Evolutionary conservation across 176 grass and related monocot species (phyloP), one percentile per base, ranked within the genome.

Genomic region (Oryza coarctata): DNA sequence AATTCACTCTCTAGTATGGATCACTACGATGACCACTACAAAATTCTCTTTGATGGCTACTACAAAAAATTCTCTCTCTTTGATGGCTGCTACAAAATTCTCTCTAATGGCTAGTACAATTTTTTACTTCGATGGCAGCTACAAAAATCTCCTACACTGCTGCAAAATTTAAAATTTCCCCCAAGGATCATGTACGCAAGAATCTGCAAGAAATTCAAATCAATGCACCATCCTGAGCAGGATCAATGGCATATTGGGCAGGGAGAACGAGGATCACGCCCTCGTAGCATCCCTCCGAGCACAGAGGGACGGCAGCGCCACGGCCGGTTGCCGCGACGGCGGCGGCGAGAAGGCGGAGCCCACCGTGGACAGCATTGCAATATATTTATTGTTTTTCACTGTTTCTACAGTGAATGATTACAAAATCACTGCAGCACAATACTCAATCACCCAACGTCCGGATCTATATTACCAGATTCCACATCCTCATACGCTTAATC

Each of bases 161-260:
- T 12, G 11, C 38, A 39, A 39, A 39, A 39, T 10, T 39, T 39
- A 35, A 35, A 7, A 0, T 35, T 35, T 35, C 5, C 38, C 36
- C 52, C 47, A 57, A 61, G 18, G 10, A 14, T 23, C 26, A 30
- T 35, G 30, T 14, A 43, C 34, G 1, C 14, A 1, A 58, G 14
- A 18, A 18, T 31, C 3, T 65, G 41, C 6, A 23, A 74, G 70
- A 23, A 61, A 14, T 17, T 73, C 28, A 12, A 30, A 14, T 62
- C 73, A 87, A 18, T 82, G 79, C 29, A 82, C 85, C 85, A 87
- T 82, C 39, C 85, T 71, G n/a, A 31, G 63, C 63, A 87, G 15
- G 12, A 25, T 76, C 38, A 63, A 4, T 33, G 65, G 52, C 73
- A 45, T 27, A 71, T 35, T 74, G 38, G 63, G 20, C 36, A 82